Percentiles rank a stretch among this genome's conserved stretches.
phyloP scores from a whole-genome alignment of 768 basidiomycete species.

The Cubamyces sp. region DNA sequence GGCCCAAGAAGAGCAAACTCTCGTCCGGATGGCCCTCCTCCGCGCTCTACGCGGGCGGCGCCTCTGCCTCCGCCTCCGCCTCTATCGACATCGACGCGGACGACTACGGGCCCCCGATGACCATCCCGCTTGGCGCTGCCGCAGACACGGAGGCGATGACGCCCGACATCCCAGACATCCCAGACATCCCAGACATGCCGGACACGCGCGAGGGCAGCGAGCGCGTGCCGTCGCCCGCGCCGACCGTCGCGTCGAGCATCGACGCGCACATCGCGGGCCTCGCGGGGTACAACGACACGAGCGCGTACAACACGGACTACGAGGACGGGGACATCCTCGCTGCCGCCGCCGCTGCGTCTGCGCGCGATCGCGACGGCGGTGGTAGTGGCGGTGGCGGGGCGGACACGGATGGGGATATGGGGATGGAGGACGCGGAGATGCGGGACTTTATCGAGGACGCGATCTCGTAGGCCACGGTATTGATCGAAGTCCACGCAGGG shows the following conservation, averaged over 20 bases:
- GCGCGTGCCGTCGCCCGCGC: slow-evolving; percentile 52
- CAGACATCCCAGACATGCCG: too few species aligned
- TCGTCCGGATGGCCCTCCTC: slow-evolving; percentile 6
- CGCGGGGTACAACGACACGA: slow-evolving; percentile 38
- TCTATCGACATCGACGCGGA: not conserved
- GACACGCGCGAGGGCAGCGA: slow-evolving; percentile 29
- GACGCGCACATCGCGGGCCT: slow-evolving; percentile 43
- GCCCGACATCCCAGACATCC: slow-evolving; percentile 2
- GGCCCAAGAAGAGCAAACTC: slow-evolving; percentile 20
- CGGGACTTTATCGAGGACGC: slow-evolving; percentile 23
- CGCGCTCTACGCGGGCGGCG: slow-evolving; percentile 1
- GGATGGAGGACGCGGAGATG: slow-evolving; percentile 16
- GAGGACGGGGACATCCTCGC: slow-evolving; percentile 33
- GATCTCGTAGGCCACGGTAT: slow-evolving; percentile 15
- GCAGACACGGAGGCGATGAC: not conserved
- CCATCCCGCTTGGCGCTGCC: slow-evolving; percentile 6
- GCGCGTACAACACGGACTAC: slow-evolving; percentile 61
- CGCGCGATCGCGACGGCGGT: not conserved
- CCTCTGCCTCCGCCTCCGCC: not conserved
- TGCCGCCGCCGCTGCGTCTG: too few species aligned
- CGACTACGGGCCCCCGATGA: slow-evolving; percentile 23
- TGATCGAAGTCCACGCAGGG: too few species aligned
- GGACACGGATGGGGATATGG: slow-evolving; percentile 23
- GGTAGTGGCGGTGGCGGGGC: slow-evolving; percentile 20
- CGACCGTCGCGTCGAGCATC: slow-evolving; percentile 52